Base-by-base conservation (phyloP, 768 basidiomycete species). In the Myochromella boudieri region DNA sequence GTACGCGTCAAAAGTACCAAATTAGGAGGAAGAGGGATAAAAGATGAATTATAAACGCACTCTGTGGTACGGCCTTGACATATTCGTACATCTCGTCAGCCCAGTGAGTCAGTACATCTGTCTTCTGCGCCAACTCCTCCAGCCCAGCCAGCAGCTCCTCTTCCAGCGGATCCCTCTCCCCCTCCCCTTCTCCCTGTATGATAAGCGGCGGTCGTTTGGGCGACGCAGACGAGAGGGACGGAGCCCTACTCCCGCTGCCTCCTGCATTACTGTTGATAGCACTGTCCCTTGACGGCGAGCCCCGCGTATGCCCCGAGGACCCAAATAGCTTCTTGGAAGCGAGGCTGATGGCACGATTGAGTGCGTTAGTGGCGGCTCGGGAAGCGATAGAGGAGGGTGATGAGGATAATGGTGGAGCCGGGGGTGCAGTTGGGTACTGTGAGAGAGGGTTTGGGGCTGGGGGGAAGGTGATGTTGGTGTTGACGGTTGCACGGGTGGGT, bases 111-210 rank as follows among this genome's bases (percentile, higher is more conserved):
- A 98, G 69, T 42, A 95, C 93, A 50, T 90, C 85, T 26, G 95
- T 95, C 77, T 98, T 99, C 75, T 97, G 91, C 26, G 95, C 95
- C 3, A 95, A 71, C 53, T 95, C 89, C 61, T 98, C 95, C 33
- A 98, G 70, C 15, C 69, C 65, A 2, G 74, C 80, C n/a, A 97
- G 68, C n/a, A 97, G 65, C 49, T 82, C 81, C 50, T 95, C 91
- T 56, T 97, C 93, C 55, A 87, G 69, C 1, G 85, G 85, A 57
- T 89, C 85, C 15, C 77, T 65, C 51, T 73, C 70, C 4, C 60
- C 68, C 37, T 74, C 74, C n/a, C n/a, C n/a, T 4, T 66, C 68
- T 39, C 73, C 77, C 41, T 71, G 51, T 2, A 74, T 58, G 31
- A 85, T 70, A 22, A 84, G 72, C 37, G 78, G 82, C 6, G 74